Conservation (phyloP, 352 stramenopile genomes). For the Phytophthora tubulina region DNA sequence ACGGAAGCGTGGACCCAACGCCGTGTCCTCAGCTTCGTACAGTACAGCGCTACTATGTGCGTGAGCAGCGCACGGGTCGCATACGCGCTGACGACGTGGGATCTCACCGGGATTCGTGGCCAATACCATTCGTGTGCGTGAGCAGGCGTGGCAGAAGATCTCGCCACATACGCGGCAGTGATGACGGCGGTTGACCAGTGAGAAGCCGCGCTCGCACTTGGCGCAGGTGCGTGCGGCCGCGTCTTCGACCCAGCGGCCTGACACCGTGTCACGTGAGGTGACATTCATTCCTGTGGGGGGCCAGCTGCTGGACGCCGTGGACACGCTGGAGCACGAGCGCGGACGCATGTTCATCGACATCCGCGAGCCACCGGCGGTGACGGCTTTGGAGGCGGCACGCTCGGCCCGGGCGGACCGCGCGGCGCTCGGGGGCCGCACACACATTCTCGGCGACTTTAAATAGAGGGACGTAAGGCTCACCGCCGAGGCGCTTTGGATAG, state of each 20-base stretch:
- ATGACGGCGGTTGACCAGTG: slow-evolving; percentile 80
- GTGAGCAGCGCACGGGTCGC: slow-evolving; percentile 69
- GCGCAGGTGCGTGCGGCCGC: slow-evolving; percentile 55
- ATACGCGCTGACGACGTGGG: slow-evolving; percentile 78
- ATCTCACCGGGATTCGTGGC: slow-evolving; percentile 72
- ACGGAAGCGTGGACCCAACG: slow-evolving; percentile 43
- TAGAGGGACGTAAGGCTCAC: slow-evolving; percentile 7
- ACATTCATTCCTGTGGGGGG: slow-evolving; percentile 54
- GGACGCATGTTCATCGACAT: slow-evolving; percentile 32
- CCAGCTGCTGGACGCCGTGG: slow-evolving; percentile 76
- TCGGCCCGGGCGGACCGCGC: slow-evolving; percentile 43
- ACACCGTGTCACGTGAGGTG: slow-evolving; percentile 64
- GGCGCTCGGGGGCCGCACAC: slow-evolving; percentile 48
- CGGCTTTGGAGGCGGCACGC: slow-evolving; percentile 35
- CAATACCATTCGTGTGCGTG: slow-evolving; percentile 83
- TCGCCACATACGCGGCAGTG: slow-evolving; percentile 86
- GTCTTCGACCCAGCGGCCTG: slow-evolving; percentile 78
- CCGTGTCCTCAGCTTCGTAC: slow-evolving; percentile 63
- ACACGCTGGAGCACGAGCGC: slow-evolving; percentile 75
- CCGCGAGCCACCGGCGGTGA: slow-evolving; percentile 5
- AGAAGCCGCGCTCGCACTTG: slow-evolving; percentile 79
- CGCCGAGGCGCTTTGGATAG: slow-evolving; percentile 34
- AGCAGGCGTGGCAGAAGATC: slow-evolving; percentile 87
- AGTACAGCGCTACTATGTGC: slow-evolving; percentile 72
- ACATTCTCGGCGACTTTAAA: slow-evolving; percentile 48